A percentile compares a stretch with the other conserved stretches of the same genome.
Conservation (phyloP, 805 yeast genomes). For the Candida mattraensis region DNA sequence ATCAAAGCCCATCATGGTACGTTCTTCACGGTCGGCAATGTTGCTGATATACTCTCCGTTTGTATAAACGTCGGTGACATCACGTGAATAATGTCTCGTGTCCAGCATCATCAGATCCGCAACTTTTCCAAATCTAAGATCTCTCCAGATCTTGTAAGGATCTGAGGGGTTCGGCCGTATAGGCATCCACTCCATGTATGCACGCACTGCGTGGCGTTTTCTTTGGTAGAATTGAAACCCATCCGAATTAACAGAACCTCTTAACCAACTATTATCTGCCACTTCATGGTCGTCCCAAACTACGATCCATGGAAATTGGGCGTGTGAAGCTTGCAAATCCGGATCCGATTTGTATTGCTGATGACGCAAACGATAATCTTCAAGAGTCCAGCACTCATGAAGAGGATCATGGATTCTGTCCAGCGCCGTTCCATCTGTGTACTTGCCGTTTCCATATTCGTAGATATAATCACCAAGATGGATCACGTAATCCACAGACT, state of each 20-base stretch:
- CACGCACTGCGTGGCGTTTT: slow-evolving; percentile 20
- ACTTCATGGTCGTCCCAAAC: slow-evolving; percentile 33
- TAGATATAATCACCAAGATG: slow-evolving; percentile 31
- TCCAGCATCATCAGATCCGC: slow-evolving; percentile 20
- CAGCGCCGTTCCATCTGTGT: slow-evolving; percentile 23
- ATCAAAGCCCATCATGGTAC: slow-evolving; percentile 29
- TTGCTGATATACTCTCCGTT: slow-evolving; percentile 19
- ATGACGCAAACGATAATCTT: slow-evolving; percentile 25
- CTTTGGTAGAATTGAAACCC: slow-evolving; percentile 24
- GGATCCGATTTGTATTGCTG: slow-evolving; percentile 21
- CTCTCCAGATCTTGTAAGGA: slow-evolving; percentile 24
- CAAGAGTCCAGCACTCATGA: slow-evolving; percentile 21
- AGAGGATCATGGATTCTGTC: slow-evolving; percentile 22
- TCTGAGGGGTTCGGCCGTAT: slow-evolving; percentile 18
- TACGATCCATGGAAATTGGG: slow-evolving; percentile 24
- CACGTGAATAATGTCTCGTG: slow-evolving; percentile 22
- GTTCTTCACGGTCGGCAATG: slow-evolving; percentile 20
- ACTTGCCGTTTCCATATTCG: slow-evolving; percentile 25
- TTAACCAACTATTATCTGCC: slow-evolving; percentile 26
- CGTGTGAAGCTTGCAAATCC: slow-evolving; percentile 25
- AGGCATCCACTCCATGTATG: slow-evolving; percentile 30
- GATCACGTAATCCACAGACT: slow-evolving; percentile 20
- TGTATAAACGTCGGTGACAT: slow-evolving; percentile 24
- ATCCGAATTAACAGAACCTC: slow-evolving; percentile 24
- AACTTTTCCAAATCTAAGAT: slow-evolving; percentile 22